Conservation (phyloP, 2,329 filamentous ascomycete genomes). For the Fusarium sp. region DNA sequence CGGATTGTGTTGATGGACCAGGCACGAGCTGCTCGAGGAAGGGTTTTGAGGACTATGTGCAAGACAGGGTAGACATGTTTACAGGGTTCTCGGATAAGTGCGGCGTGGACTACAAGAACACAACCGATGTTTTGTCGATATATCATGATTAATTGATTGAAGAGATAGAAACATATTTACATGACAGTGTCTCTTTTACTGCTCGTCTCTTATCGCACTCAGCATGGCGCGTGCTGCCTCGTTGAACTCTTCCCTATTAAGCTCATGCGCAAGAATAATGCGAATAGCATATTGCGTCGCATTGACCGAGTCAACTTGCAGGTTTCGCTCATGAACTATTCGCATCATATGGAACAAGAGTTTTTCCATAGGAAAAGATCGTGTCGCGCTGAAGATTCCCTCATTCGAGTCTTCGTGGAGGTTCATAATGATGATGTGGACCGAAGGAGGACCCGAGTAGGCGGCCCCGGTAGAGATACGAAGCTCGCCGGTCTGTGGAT, state of each 20-base stretch:
- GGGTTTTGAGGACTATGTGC: constrained; percentile 33
- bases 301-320: neutral
- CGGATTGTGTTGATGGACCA: constrained; percentile 32
- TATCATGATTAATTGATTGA: constrained; percentile 18
- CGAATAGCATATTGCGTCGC: neutral
- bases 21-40: constrained; percentile 36
- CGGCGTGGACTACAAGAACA: constrained; percentile 40
- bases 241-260: neutral
- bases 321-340: neutral
- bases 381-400: neutral
- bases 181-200: neutral
- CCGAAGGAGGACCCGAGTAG: neutral
- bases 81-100: constrained; percentile 39
- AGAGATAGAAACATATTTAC: neutral
- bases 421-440: neutral
- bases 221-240: neutral
- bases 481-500: neutral
- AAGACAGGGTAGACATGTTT: constrained; percentile 31
- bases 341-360: neutral
- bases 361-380: neutral
- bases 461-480: neutral
- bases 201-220: neutral
- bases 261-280: neutral
- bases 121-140: constrained; percentile 38
- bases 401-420: neutral